Percentiles rank a stretch among this genome's conserved stretches.
These are phyloP conservation scores for Coemansia sp. DNA, from an alignment of 192 early-diverging fungal species.

Conservation along the genomic window DNA sequence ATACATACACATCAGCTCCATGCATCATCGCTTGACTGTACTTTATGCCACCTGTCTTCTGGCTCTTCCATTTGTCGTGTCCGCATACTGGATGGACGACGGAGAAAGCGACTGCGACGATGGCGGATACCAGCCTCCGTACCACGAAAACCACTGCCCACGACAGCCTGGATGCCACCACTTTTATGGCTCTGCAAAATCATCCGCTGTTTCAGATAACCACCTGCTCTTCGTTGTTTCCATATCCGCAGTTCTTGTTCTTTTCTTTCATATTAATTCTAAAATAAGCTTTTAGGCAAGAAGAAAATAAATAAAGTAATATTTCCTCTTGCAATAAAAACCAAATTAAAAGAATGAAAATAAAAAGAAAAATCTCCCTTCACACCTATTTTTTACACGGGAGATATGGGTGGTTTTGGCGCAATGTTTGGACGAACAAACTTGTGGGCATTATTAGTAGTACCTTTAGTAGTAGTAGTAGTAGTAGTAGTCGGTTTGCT, in stretches of 20 bases:
- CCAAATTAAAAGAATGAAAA: background rate
- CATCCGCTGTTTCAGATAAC: background rate
- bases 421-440: constrained; percentile 34
- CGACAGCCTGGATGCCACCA: background rate
- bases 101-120: background rate
- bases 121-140: background rate
- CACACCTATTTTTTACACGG: constrained; percentile 14
- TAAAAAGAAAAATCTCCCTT: background rate
- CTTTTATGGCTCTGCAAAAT: background rate
- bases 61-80: background rate
- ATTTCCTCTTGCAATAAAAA: background rate
- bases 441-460: constrained; percentile 21
- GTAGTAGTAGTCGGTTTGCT: background rate
- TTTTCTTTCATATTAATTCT: background rate
- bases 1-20: too few relatives aligned
- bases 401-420: constrained; percentile 25
- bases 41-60: background rate
- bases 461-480: background rate
- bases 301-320: background rate
- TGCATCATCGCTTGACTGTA: too few relatives aligned
- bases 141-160: background rate
- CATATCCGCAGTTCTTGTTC: background rate
- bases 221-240: background rate
- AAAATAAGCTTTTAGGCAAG: background rate
- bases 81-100: background rate